Evolutionary conservation across 306 rosid genomes (phyloP), one percentile per base, ranked within the genome.

Genomic region (Pyrus betulifolia): DNA sequence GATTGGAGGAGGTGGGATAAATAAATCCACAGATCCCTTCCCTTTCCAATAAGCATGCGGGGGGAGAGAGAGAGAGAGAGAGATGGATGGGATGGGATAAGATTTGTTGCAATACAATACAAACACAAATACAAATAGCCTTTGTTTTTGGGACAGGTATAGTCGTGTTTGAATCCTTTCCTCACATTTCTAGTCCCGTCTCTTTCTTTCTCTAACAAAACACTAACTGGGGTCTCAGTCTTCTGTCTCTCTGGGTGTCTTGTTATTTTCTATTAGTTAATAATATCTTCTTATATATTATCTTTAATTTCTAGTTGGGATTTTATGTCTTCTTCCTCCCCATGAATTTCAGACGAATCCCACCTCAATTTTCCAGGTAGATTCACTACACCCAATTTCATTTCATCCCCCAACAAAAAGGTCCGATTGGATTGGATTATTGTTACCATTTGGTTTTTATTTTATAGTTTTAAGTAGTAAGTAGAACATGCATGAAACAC

Each of bases 321-420:
- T 49, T 87, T 75, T 59, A 65, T 85, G 93, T 87, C 86, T 31
- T 81, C 84, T 86, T 87, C 84, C 83, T 49, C 21, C 55, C 21
- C 21, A 52, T 70, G 81, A 76, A 76, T 78, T 82, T 59, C 78
- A 84, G 93, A 88, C 96, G 86, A 88, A 93, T 75, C 78, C 85
- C 96, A 91, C 89, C 97, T 86, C 96, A 80, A 88, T 86, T 89
- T 89, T 91, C 94, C 94, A 91, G 97, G 93, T 89, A 86, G 96
- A 93, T 93, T 87, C 94, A 87, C 87, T 75, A 91, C 87, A 61
- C 45, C 69, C 30, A 42, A 79, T 82, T 86, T 88, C 23, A 79
- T 25, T 22, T 44, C 69, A 28, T 75, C 74, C 86, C 86, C 57
- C 14, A 10, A 78, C 89, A 81, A 81, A 87, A 87, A 83, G 84